A percentile compares a stretch with the other conserved stretches of the same genome.
These are phyloP conservation scores for Penicillium verrucosum DNA, from an alignment of 2,329 filamentous ascomycete species.

Conservation along the genomic window DNA sequence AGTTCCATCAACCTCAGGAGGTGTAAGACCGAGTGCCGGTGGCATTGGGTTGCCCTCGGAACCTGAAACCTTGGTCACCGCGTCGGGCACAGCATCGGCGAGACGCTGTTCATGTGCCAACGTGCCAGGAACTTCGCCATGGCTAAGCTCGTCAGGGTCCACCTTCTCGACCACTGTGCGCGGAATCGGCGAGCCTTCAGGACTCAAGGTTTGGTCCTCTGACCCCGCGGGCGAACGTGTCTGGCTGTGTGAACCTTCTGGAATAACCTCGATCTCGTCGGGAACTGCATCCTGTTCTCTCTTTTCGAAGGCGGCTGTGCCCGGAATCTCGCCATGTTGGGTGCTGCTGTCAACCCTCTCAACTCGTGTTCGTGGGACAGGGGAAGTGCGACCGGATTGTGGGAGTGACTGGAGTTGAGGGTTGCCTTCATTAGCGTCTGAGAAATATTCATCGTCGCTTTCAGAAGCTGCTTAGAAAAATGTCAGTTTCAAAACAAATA, in stretches of 20 bases:
- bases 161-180: conserved; percentile 61
- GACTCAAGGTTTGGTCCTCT: conserved; percentile 46
- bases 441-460: conserved; percentile 61
- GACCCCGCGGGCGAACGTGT: conserved; percentile 42
- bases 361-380: conserved; percentile 60
- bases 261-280: conserved; percentile 60
- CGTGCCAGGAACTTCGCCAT: conserved; percentile 63
- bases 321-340: conserved; percentile 60
- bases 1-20: conserved; percentile 15
- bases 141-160: conserved; percentile 53
- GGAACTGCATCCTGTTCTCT: conserved; percentile 59
- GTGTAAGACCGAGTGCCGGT: conserved; percentile 18
- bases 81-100: conserved; percentile 59
- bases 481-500: neutral
- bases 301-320: conserved; percentile 59
- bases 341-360: conserved; percentile 60
- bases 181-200: conserved; percentile 54
- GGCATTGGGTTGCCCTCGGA: conserved; percentile 33
- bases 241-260: conserved; percentile 42
- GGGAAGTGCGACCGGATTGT: conserved; percentile 47
- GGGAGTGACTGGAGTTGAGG: conserved; percentile 32
- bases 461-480: conserved; percentile 42
- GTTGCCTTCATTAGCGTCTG: conserved; percentile 61
- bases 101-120: conserved; percentile 54
- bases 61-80: conserved; percentile 50